Evolutionary conservation across 2,329 filamentous ascomycete genomes (phyloP).

Genomic region (Rhinocladiella mackenziei): DNA sequence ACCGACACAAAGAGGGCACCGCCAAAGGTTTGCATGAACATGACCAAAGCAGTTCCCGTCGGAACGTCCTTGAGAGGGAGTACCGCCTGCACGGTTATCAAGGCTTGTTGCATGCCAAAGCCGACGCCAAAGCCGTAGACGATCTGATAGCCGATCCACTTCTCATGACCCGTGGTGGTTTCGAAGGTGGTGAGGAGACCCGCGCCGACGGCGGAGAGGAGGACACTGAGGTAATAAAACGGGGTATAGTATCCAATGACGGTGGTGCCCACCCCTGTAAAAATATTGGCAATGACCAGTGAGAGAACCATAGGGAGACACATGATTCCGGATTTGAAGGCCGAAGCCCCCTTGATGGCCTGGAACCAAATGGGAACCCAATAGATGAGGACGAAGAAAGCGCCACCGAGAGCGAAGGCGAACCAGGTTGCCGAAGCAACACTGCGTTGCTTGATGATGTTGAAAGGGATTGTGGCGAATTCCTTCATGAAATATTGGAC

Average conservation of each 20-base stretch:
- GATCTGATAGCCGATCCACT: conserved; percentile 42
- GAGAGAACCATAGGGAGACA: conserved; percentile 40
- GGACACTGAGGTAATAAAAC: conserved; percentile 37
- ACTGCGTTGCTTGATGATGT: conserved; percentile 47
- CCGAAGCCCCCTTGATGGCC: conserved; percentile 41
- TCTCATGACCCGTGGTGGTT: conserved; percentile 32
- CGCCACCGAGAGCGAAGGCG: conserved; percentile 37
- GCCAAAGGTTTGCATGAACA: conserved; percentile 42
- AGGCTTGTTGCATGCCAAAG: conserved; percentile 39
- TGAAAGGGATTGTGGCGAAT: conserved; percentile 48
- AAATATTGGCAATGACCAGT: conserved; percentile 36
- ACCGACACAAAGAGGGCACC: conserved; percentile 50
- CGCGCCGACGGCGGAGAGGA: conserved; percentile 38
- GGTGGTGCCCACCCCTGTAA: conserved; percentile 34
- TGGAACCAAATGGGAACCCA: conserved; percentile 49
- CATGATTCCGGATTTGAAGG: conserved; percentile 45
- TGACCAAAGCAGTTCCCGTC: conserved; percentile 39
- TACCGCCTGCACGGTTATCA: conserved; percentile 42
- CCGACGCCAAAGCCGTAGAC: conserved; percentile 37
- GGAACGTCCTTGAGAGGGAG: conserved; percentile 37
- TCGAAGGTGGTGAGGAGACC: conserved; percentile 42
- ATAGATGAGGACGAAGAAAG: conserved; percentile 41
- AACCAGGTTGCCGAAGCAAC: conserved; percentile 35
- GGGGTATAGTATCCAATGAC: conserved; percentile 41
- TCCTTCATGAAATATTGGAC: conserved; percentile 48